These are phyloP conservation scores for Ophiognomonia clavigignenti-juglandacearum DNA, from an alignment of 2,329 filamentous ascomycete species.

Conservation along the genomic window DNA sequence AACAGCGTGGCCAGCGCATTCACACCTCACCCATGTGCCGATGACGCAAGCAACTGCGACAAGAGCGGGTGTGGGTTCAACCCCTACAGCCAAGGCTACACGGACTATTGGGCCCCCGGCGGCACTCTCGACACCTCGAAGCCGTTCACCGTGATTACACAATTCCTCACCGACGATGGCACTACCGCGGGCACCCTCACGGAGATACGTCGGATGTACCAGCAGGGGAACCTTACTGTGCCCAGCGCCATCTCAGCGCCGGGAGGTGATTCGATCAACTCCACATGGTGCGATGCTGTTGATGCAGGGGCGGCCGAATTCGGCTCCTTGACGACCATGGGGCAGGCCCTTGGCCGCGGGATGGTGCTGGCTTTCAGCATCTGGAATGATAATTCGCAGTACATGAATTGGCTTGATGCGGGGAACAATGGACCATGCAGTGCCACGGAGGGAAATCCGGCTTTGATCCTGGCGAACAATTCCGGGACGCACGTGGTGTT, in stretches of 20 bases:
- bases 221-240: constrained; percentile 41
- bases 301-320: constrained; percentile 14
- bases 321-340: constrained; percentile 31
- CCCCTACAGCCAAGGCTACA: constrained; percentile 20
- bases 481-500: constrained; percentile 41
- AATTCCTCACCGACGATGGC: constrained; percentile 34
- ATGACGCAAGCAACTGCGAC: constrained; percentile 34
- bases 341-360: constrained; percentile 31
- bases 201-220: constrained; percentile 40
- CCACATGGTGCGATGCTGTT: constrained; percentile 41
- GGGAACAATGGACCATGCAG: constrained; percentile 41
- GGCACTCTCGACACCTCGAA: constrained; percentile 41
- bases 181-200: constrained; percentile 33
- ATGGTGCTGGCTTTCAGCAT: constrained; percentile 43
- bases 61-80: constrained; percentile 53
- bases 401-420: constrained; percentile 48
- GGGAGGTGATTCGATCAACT: constrained; percentile 34
- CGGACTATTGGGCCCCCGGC: constrained; percentile 23
- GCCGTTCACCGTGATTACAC: constrained; percentile 35
- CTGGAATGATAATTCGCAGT: constrained; percentile 40
- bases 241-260: constrained; percentile 17
- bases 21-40: constrained; percentile 55
- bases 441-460: constrained; percentile 41
- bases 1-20: constrained; percentile 52
- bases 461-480: constrained; percentile 36